Percentiles rank a stretch among this genome's conserved stretches.
Evolutionary conservation across 176 grass and related monocot species (phyloP).

Genomic region (Phragmites australis): DNA sequence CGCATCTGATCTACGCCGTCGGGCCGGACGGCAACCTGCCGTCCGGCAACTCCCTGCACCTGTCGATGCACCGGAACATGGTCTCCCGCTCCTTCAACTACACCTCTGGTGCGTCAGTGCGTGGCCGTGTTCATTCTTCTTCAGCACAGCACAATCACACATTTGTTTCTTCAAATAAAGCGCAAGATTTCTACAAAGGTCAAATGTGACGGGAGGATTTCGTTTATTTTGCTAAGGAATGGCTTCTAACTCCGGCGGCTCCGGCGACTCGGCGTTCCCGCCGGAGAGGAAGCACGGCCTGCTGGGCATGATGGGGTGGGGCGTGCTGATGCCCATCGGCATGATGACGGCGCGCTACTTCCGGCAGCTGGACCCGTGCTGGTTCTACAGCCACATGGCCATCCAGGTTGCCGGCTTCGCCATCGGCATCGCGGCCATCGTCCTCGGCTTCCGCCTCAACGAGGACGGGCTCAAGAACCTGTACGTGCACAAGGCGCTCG

Average conservation of each 20-base stretch:
- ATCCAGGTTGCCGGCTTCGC: slow-evolving; percentile 55
- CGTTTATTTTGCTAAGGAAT: neutral
- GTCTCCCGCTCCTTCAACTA: slow-evolving; percentile 48
- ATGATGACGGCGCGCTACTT: slow-evolving; percentile 72
- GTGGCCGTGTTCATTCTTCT: neutral
- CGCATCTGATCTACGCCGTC: slow-evolving; percentile 66
- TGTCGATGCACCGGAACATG: slow-evolving; percentile 48
- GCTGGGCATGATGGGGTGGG: slow-evolving; percentile 72
- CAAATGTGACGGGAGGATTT: neutral
- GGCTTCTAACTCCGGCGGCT: neutral
- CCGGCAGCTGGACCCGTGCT: slow-evolving; percentile 61
- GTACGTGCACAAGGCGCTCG: slow-evolving; percentile 64
- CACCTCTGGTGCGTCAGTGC: slow-evolving; percentile 37
- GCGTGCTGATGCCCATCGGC: slow-evolving; percentile 74
- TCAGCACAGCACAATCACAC: neutral
- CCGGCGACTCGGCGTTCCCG: neutral
- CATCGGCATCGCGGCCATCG: slow-evolving; percentile 49
- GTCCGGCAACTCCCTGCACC: neutral
- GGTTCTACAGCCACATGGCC: slow-evolving; percentile 77
- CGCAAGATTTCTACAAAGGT: neutral
- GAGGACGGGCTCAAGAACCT: slow-evolving; percentile 49
- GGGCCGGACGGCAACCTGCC: slow-evolving; percentile 57
- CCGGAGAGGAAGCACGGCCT: slow-evolving; percentile 55
- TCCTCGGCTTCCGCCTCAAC: slow-evolving; percentile 67
- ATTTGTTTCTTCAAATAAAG: neutral